Evolutionary conservation across 495 filamentous ascomycete species (phyloP).

Genomic region (Penicillium ucsense): DNA sequence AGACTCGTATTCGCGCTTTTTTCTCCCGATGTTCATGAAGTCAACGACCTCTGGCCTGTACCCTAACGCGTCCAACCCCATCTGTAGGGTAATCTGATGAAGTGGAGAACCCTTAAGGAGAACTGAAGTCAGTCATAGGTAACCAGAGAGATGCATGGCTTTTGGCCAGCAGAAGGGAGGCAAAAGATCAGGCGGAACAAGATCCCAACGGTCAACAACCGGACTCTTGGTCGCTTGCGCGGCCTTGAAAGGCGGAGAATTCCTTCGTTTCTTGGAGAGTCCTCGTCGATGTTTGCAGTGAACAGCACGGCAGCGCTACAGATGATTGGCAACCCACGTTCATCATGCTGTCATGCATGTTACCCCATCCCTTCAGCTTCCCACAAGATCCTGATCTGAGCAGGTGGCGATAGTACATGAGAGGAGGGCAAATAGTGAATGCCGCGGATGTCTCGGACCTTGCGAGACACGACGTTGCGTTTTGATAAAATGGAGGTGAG

Average conservation of each 20-base stretch:
- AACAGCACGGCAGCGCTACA: not conserved
- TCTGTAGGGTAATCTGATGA: not conserved
- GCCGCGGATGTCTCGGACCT: not conserved
- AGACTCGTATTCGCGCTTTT: too few species aligned
- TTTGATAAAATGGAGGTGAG: not conserved
- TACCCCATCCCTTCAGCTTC: not conserved
- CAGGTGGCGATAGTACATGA: not conserved
- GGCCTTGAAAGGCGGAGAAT: too few species aligned
- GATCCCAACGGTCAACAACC: slow-evolving; percentile 1
- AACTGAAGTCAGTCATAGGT: slow-evolving; percentile 7
- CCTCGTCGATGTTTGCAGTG: not conserved
- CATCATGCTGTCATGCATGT: slow-evolving; percentile 3
- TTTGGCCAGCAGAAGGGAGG: too few species aligned
- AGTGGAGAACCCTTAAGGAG: not conserved
- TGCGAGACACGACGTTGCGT: not conserved
- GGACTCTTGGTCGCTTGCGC: too few species aligned
- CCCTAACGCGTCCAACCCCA: not conserved
- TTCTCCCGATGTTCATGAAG: not conserved
- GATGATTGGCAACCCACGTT: not conserved
- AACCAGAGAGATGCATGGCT: not conserved
- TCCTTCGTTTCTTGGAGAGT: not conserved
- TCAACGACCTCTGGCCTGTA: not conserved
- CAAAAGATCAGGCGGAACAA: not conserved
- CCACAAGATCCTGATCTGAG: not conserved
- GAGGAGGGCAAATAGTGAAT: not conserved